A percentile compares a stretch with the other conserved stretches of the same genome.
phyloP scores from a whole-genome alignment of 2,329 filamentous ascomycete species.

The Cordyceps tenuipes region DNA sequence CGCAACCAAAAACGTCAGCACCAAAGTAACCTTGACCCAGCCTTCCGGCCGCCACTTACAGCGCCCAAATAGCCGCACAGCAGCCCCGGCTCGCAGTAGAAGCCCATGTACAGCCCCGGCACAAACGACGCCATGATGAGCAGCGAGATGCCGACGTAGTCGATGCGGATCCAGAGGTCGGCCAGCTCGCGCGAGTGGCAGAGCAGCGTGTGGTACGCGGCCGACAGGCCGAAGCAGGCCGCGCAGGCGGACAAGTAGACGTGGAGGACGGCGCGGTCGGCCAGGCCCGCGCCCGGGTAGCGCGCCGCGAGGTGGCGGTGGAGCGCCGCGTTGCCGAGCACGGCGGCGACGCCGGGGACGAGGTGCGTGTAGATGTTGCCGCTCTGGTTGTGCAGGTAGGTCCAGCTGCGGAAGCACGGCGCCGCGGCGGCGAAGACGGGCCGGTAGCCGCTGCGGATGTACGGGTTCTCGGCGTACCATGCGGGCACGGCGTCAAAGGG shows the following conservation, averaged over 20 bases:
- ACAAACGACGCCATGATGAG: slow-evolving; percentile 31
- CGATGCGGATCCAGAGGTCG: slow-evolving; percentile 29
- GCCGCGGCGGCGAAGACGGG: slow-evolving; percentile 28
- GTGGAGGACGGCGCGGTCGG: slow-evolving; percentile 31
- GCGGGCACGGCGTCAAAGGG: slow-evolving; percentile 27
- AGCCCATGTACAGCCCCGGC: slow-evolving; percentile 31
- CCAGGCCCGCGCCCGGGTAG: slow-evolving; percentile 24
- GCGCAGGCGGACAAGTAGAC: slow-evolving; percentile 29
- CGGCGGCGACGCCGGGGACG: slow-evolving; percentile 21
- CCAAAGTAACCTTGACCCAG: neutral
- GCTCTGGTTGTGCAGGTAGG: slow-evolving; percentile 29
- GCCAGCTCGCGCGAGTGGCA: slow-evolving; percentile 29
- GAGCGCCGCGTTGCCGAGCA: neutral
- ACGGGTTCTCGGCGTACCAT: slow-evolving; percentile 35
- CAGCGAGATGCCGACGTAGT: slow-evolving; percentile 30
- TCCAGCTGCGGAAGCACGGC: slow-evolving; percentile 31
- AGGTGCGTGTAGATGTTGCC: slow-evolving; percentile 30
- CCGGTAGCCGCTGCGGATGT: slow-evolving; percentile 35
- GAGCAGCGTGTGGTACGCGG: slow-evolving; percentile 31
- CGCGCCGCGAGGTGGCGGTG: slow-evolving; percentile 17
- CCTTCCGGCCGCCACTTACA: neutral
- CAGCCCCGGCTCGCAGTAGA: slow-evolving; percentile 29
- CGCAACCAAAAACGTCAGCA: neutral
- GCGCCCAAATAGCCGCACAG: slow-evolving; percentile 25
- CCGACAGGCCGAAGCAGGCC: slow-evolving; percentile 29